Evolutionary conservation across 2,329 filamentous ascomycete genomes (phyloP).

Genomic region (Fusarium paranaense): DNA sequence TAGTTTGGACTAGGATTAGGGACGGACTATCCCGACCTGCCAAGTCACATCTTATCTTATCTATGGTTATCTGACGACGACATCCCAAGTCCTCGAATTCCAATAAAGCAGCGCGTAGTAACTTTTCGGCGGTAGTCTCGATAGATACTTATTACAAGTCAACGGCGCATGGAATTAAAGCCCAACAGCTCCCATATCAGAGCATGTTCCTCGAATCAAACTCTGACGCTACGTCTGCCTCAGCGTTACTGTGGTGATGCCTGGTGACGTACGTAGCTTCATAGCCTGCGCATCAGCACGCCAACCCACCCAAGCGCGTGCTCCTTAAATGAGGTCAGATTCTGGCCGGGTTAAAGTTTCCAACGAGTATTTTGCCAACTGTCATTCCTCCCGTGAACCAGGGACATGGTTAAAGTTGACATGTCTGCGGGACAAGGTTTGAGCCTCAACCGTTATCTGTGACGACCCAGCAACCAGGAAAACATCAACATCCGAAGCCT

Average conservation of each 20-base stretch:
- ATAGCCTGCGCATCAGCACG: not conserved
- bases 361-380: not conserved
- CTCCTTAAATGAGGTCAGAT: not conserved
- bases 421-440: not conserved
- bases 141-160: not conserved
- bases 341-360: not conserved
- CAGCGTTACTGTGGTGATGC: not conserved
- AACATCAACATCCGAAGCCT: not conserved
- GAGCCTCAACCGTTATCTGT: not conserved
- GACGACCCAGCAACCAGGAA: not conserved
- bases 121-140: not conserved
- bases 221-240: not conserved
- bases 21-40: not conserved
- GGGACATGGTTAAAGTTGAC: not conserved
- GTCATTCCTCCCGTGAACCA: not conserved
- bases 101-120: not conserved
- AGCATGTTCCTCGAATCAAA: not conserved
- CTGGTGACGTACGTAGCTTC: not conserved
- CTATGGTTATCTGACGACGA: not conserved
- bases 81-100: not conserved
- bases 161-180: not conserved
- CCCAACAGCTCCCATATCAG: not conserved
- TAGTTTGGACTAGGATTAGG: not conserved
- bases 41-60: not conserved
- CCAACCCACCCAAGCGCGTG: not conserved